Conservation (phyloP, 108 stramenopile genomes). For the Seminavis robusta region DNA sequence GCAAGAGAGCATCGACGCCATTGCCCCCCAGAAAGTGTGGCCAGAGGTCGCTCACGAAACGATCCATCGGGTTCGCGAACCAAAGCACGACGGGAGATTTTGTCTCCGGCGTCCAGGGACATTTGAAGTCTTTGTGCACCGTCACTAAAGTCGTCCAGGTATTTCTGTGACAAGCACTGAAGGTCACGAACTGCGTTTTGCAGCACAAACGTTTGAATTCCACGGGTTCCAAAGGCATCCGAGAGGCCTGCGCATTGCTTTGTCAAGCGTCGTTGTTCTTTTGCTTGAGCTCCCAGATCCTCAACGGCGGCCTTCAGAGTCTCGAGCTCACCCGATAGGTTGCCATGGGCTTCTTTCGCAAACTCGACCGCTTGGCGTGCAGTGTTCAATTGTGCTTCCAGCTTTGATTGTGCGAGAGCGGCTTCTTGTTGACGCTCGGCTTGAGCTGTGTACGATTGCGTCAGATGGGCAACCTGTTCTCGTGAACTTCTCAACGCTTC, state of each 20-base stretch:
- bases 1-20: conserved; percentile 82
- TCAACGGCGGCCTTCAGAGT: conserved; percentile 11
- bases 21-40: conserved; percentile 77
- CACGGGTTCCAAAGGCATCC: conserved; percentile 60
- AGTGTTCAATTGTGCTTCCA: conserved; percentile 4
- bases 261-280: not conserved
- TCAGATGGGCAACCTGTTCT: too few species aligned
- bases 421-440: too few species aligned
- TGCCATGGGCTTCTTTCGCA: not conserved
- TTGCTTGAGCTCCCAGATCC: not conserved
- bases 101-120: conserved; percentile 65
- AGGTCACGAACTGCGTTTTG: conserved; percentile 61
- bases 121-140: conserved; percentile 53
- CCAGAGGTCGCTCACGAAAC: conserved; percentile 59
- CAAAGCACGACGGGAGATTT: conserved; percentile 55
- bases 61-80: conserved; percentile 55
- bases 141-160: conserved; percentile 73
- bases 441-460: too few species aligned
- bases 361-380: conserved; percentile 2
- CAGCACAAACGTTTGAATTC: conserved; percentile 73
- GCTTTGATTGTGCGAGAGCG: too few species aligned
- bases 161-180: conserved; percentile 47
- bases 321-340: not conserved
- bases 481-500: too few species aligned
- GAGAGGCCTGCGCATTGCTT: conserved; percentile 23